Conservation (phyloP, 1,139 yeast genomes). For the Pichia sp. region DNA sequence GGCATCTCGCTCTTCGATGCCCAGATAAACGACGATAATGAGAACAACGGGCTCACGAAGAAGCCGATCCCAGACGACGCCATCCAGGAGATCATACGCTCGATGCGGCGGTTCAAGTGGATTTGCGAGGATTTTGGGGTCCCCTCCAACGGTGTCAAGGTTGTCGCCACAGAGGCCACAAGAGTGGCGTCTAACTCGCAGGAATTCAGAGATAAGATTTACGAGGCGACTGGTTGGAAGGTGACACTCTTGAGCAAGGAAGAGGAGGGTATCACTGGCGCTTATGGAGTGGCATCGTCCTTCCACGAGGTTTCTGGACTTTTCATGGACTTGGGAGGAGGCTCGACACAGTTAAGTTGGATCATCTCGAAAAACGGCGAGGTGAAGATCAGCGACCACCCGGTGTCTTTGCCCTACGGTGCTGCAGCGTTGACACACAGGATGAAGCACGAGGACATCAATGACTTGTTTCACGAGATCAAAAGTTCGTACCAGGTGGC, state of each 20-base stretch:
- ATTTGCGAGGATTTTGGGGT: slow-evolving; percentile 70
- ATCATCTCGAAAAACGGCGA: slow-evolving; percentile 51
- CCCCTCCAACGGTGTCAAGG: slow-evolving; percentile 49
- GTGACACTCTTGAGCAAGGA: slow-evolving; percentile 53
- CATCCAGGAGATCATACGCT: slow-evolving; percentile 51
- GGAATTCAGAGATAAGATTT: slow-evolving; percentile 50
- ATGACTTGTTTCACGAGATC: slow-evolving; percentile 44
- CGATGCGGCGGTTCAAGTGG: slow-evolving; percentile 57
- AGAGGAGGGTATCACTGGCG: slow-evolving; percentile 60
- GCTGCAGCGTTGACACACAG: slow-evolving; percentile 60
- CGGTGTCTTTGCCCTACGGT: slow-evolving; percentile 63
- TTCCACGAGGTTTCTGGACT: slow-evolving; percentile 58
- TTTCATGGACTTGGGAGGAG: slow-evolving; percentile 66
- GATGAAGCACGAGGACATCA: slow-evolving; percentile 44
- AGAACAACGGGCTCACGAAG: slow-evolving; percentile 29
- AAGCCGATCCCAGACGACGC: slow-evolving; percentile 53
- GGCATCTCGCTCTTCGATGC: slow-evolving; percentile 64
- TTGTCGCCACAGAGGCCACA: slow-evolving; percentile 66
- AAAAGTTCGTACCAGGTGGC: slow-evolving; percentile 45
- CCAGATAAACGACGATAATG: slow-evolving; percentile 39
- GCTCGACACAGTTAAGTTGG: slow-evolving; percentile 64
- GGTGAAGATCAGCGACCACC: slow-evolving; percentile 48
- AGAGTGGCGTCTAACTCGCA: slow-evolving; percentile 59
- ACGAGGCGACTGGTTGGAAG: slow-evolving; percentile 55
- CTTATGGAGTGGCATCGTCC: slow-evolving; percentile 66